These are phyloP conservation scores for Escovopsis sp. DNA, from an alignment of 2,329 filamentous ascomycete species.

Conservation along the genomic window DNA sequence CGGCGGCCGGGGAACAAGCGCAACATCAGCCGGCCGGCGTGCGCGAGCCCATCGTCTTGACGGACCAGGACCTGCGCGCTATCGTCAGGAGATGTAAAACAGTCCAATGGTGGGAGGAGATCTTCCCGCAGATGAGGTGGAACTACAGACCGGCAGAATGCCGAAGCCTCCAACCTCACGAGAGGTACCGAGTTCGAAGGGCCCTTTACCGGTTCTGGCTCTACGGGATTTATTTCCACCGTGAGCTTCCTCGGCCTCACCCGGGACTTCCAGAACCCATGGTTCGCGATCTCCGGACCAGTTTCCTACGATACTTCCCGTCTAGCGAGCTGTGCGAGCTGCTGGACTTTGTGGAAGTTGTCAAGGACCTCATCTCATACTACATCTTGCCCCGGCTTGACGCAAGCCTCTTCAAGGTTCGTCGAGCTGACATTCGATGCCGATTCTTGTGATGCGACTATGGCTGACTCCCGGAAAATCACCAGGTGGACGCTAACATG, in stretches of 20 bases:
- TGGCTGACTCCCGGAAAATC: not conserved
- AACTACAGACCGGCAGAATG: constrained; percentile 30
- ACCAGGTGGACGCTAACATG: constrained; percentile 10
- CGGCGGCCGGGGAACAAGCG: constrained; percentile 11
- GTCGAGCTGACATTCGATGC: constrained; percentile 8
- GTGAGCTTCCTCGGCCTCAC: constrained; percentile 23
- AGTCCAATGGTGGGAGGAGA: constrained; percentile 24
- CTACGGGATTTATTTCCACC: constrained; percentile 37
- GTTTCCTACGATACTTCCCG: constrained; percentile 28
- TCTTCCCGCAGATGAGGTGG: constrained; percentile 31
- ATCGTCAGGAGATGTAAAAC: constrained; percentile 21
- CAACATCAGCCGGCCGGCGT: not conserved
- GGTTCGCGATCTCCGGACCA: constrained; percentile 26
- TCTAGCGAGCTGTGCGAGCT: constrained; percentile 31
- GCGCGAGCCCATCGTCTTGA: constrained; percentile 16
- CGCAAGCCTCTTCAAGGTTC: constrained; percentile 20
- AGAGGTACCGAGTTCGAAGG: constrained; percentile 32
- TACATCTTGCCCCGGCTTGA: constrained; percentile 33
- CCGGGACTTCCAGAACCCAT: constrained; percentile 23
- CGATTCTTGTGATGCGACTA: not conserved
- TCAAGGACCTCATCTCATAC: constrained; percentile 28
- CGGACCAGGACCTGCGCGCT: constrained; percentile 17
- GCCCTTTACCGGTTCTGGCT: constrained; percentile 41
- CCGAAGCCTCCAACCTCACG: constrained; percentile 27
- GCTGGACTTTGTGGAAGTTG: constrained; percentile 29